Conservation (phyloP, 768 basidiomycete genomes). For the Solioccasus polychromus region DNA sequence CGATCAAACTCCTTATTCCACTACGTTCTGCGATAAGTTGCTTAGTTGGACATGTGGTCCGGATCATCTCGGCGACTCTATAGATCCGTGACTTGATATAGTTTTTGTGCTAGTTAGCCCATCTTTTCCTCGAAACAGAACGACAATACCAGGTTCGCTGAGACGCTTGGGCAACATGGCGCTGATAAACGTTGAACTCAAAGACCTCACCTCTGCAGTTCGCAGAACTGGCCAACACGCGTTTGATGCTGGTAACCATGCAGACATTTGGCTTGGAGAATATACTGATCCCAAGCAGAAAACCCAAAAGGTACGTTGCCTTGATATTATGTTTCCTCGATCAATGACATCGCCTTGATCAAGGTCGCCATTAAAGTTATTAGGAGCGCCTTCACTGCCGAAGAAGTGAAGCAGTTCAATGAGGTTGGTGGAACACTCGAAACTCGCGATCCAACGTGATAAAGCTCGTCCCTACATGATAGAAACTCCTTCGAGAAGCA, state of each 20-base stretch:
- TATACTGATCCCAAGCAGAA: conserved; percentile 9
- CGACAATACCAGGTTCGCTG: too few relatives aligned
- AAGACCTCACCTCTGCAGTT: conserved; percentile 18
- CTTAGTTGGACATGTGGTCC: too few relatives aligned
- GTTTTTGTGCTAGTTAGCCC: too few relatives aligned
- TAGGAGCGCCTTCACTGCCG: conserved; percentile 12
- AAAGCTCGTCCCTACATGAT: neutral
- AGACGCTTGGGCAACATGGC: conserved; percentile 16
- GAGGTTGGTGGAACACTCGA: conserved; percentile 11
- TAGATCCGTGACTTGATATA: too few relatives aligned
- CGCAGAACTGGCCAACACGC: conserved; percentile 16
- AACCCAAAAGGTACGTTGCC: conserved; percentile 6
- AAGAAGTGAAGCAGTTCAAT: conserved; percentile 19
- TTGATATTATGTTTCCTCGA: neutral
- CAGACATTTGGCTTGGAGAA: conserved; percentile 24
- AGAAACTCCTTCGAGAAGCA: conserved; percentile 30
- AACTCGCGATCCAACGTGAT: neutral
- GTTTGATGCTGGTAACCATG: conserved; percentile 18
- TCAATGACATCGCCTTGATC: neutral
- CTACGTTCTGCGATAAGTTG: too few relatives aligned
- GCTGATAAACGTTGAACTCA: conserved; percentile 16
- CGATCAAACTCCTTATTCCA: too few relatives aligned
- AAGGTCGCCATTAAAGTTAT: conserved; percentile 30
- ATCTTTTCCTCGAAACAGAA: too few relatives aligned
- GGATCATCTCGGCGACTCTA: too few relatives aligned